phyloP scores from a whole-genome alignment of 345 rosid species.

The Microthlaspi erraticum region DNA sequence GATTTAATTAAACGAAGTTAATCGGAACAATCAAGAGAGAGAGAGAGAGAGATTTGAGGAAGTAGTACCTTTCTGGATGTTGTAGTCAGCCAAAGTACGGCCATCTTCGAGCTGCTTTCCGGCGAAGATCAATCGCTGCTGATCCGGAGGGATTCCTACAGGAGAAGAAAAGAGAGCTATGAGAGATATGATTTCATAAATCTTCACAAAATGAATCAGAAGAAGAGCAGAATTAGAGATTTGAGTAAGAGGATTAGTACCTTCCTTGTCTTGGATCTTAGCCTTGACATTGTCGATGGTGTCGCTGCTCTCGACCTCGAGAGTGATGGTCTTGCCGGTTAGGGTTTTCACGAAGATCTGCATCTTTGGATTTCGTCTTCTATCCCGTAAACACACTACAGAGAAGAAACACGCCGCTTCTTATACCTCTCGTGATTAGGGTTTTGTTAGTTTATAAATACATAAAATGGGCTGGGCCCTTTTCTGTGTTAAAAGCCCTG shows the following conservation, averaged over 20 bases:
- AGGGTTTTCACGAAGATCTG: conserved; percentile 96
- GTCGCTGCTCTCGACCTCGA: conserved; percentile 90
- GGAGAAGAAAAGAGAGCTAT: neutral
- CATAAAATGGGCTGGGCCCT: conserved; percentile 31
- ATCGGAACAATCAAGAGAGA: neutral
- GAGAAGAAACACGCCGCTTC: neutral
- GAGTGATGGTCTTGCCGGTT: conserved; percentile 94
- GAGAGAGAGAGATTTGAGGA: neutral
- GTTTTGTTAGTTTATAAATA: conserved; percentile 2
- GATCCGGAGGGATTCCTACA: conserved; percentile 88
- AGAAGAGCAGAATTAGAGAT: neutral
- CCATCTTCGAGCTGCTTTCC: conserved; percentile 97
- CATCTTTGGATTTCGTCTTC: conserved; percentile 50
- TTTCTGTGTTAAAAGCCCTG: neutral
- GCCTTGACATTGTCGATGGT: conserved; percentile 92
- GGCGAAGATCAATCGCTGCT: conserved; percentile 87
- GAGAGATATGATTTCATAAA: neutral
- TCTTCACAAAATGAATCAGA: neutral
- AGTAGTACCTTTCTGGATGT: conserved; percentile 74
- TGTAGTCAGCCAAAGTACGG: conserved; percentile 88
- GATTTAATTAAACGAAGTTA: neutral
- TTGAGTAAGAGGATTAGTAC: conserved; percentile 28
- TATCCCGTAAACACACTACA: conserved; percentile 7
- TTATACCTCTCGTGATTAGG: conserved; percentile 20
- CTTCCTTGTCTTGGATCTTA: conserved; percentile 95